Percentiles rank a stretch among this genome's conserved stretches.
These are phyloP conservation scores for Serendipita sp. DNA, from an alignment of 768 basidiomycete genomes.

Conservation along the genomic window DNA sequence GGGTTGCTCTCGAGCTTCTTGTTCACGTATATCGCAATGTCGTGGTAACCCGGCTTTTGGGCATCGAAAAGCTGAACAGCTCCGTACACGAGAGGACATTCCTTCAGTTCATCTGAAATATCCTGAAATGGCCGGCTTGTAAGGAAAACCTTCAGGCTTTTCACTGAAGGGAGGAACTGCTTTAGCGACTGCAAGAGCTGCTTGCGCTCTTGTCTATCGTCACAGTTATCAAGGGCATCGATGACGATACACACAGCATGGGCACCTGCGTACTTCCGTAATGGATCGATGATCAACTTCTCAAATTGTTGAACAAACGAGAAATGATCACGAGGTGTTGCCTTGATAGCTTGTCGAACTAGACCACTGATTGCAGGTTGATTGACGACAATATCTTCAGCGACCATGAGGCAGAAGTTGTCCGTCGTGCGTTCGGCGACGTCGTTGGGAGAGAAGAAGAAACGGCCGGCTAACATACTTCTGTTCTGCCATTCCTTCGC, in stretches of 20 bases:
- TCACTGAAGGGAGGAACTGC: background rate
- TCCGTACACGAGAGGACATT: background rate
- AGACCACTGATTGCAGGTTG: background rate
- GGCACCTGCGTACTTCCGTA: background rate
- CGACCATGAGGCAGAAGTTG: background rate
- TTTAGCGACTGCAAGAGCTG: background rate
- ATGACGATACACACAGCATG: background rate
- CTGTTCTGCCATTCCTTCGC: background rate
- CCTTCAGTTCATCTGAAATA: background rate
- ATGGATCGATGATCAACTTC: background rate
- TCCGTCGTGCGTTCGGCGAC: background rate
- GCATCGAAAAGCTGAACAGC: background rate
- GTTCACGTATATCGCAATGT: background rate
- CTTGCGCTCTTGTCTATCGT: background rate
- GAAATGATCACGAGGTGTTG: background rate
- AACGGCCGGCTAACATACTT: background rate
- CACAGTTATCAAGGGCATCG: conserved; percentile 1
- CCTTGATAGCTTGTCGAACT: background rate
- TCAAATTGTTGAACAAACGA: background rate
- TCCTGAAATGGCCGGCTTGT: background rate
- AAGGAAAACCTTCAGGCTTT: background rate
- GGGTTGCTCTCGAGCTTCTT: background rate
- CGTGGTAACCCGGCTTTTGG: background rate
- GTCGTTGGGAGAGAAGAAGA: background rate
- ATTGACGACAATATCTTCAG: background rate